Evolutionary conservation across 2,329 filamentous ascomycete genomes (phyloP).

Genomic region (Aspergillus clavatus): DNA sequence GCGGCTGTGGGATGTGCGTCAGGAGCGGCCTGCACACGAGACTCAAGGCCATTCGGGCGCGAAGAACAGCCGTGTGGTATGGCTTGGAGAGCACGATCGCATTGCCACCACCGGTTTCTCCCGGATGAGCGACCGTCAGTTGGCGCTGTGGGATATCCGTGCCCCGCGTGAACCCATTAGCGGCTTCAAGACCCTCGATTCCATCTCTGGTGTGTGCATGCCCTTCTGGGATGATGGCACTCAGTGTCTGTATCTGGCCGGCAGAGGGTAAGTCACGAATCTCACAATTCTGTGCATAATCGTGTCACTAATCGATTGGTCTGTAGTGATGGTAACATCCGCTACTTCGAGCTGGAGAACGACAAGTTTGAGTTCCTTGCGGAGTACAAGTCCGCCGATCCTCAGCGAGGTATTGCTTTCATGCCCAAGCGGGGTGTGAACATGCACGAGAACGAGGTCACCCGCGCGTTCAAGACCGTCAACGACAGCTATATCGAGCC

Average conservation of each 20-base stretch:
- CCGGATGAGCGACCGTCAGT: constrained; percentile 94
- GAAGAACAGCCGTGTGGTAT: constrained; percentile 95
- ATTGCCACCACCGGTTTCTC: constrained; percentile 97
- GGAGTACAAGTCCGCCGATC: constrained; percentile 94
- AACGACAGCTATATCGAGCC: constrained; percentile 93
- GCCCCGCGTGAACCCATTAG: constrained; percentile 74
- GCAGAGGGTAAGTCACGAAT: constrained; percentile 72
- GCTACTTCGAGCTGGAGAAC: constrained; percentile 97
- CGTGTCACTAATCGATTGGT: constrained; percentile 9
- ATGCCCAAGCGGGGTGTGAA: constrained; percentile 93
- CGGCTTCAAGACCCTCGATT: constrained; percentile 85
- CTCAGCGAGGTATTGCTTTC: constrained; percentile 91
- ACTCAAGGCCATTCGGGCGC: constrained; percentile 81
- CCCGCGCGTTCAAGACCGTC: constrained; percentile 95
- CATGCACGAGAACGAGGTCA: constrained; percentile 93
- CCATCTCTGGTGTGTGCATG: constrained; percentile 97
- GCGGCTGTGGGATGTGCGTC: constrained; percentile 93
- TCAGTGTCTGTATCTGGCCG: constrained; percentile 90
- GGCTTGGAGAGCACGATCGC: constrained; percentile 95
- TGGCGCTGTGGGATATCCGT: constrained; percentile 92
- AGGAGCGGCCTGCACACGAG: constrained; percentile 83
- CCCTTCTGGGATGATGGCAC: constrained; percentile 99
- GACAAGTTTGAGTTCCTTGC: constrained; percentile 98
- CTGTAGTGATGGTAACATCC: constrained; percentile 88
- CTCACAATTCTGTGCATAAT: no score